Evolutionary conservation across 257 asterid genomes (phyloP).

Genomic region (Eucommia ulmoides): DNA sequence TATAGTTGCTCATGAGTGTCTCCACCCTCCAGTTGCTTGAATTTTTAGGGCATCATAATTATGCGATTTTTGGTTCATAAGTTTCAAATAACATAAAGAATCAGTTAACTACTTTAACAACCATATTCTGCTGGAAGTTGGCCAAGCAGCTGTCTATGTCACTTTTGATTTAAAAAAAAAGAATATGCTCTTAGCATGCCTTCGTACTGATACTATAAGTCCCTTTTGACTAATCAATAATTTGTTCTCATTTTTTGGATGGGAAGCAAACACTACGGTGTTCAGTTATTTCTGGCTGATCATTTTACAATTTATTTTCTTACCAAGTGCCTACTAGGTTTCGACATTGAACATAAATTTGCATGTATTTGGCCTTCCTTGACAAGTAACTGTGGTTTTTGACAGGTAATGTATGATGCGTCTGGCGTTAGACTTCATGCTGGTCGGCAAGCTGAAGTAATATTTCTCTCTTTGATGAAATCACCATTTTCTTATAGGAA

Average conservation of each 20-base stretch:
- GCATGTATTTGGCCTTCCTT: background rate
- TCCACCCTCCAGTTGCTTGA: background rate
- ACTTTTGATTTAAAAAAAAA: too few species aligned
- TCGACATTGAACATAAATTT: background rate
- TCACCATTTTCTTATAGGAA: too few species aligned
- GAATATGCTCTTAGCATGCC: background rate
- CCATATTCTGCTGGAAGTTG: background rate
- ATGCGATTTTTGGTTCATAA: background rate
- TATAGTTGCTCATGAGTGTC: too few species aligned
- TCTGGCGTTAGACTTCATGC: background rate
- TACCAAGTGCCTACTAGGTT: too few species aligned
- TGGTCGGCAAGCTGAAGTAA: background rate
- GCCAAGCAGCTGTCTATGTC: background rate
- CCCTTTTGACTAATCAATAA: background rate
- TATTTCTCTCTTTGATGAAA: background rate
- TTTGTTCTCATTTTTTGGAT: background rate
- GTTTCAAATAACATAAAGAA: background rate
- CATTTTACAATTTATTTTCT: background rate
- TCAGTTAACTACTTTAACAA: background rate
- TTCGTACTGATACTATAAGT: background rate
- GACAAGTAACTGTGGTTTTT: background rate
- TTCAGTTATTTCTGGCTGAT: background rate
- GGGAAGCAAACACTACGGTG: background rate
- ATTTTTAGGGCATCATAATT: background rate
- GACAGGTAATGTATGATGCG: background rate